Evolutionary conservation across 2,329 filamentous ascomycete genomes (phyloP), one percentile per base, ranked within the genome.

Genomic region (Phialemonium atrogriseum): DNA sequence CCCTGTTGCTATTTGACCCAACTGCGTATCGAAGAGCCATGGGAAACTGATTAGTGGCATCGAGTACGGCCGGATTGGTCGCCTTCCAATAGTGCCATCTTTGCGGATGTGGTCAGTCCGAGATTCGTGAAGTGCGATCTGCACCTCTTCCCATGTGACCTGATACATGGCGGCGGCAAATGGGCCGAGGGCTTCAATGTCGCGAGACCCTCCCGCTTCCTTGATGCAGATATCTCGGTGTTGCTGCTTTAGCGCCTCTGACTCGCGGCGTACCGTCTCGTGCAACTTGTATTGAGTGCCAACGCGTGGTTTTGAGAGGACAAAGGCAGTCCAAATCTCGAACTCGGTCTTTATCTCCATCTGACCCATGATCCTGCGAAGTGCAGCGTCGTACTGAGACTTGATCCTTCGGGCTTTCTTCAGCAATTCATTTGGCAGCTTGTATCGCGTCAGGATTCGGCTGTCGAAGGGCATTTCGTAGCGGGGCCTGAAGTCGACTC

Each of bases 21-120:
- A 64, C 37, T 86, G 72, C 26, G 70, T 68, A 10, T 77, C 68
- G 41, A 96, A 94, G 2, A 96, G 63, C 91, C 91, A 98, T 0
- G 91, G 89, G 46, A 95, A 96, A 37, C 81, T 91, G 45, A 95
- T 91, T 7, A 96, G 62, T 0, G 91, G 89, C 67, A 87, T 80
- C 3, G 62, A 59, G 7, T 62, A 62, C 3, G 64, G 47, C 9
- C 55, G 58, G 48, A 59, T 57, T 13, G 49, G 51, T 14, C 56
- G 51, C 10, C 50, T 40, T 5, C 55, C 56, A 6, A 61, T 46
- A n/a, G 48, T 44, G 7, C 36, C 44, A 11, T 44, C 31, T 2
- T 36, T 34, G 4, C 27, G 30, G 15, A 47, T 24, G 11, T 50
- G 40, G 4, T 22, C 29, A 15, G 44, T 33, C 11, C 32, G 35